phyloP scores from a whole-genome alignment of 371 early-diverging fungal genomes.

The Smittium mucronatum region DNA sequence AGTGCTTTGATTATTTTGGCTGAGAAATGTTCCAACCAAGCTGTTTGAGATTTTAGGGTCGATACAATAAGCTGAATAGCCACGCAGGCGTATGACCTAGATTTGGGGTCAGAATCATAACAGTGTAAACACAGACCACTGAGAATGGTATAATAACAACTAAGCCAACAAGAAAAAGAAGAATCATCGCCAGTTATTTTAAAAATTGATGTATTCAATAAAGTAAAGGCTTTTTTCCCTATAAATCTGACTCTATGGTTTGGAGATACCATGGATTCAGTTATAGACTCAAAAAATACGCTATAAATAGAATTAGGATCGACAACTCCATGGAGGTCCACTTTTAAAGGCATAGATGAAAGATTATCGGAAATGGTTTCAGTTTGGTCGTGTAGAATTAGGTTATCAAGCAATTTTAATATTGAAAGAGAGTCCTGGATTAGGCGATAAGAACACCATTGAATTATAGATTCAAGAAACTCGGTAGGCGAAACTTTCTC shows the following conservation, averaged over 20 bases:
- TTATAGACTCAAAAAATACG: background rate
- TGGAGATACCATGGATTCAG: background rate
- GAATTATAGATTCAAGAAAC: background rate
- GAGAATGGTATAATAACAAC: background rate
- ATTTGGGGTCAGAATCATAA: constrained; percentile 41
- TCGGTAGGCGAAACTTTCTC: background rate
- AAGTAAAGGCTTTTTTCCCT: background rate
- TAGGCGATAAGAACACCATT: constrained; percentile 1
- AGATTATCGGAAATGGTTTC: background rate
- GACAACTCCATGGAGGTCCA: background rate
- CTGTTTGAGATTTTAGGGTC: constrained; percentile 63
- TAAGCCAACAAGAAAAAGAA: background rate
- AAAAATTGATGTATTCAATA: background rate
- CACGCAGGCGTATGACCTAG: constrained; percentile 75
- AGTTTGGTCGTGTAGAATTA: background rate
- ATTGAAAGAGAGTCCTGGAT: background rate
- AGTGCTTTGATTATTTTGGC: constrained; percentile 84
- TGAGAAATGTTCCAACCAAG: constrained; percentile 86
- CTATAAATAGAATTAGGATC: background rate
- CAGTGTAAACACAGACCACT: constrained; percentile 26
- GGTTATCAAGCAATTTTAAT: background rate
- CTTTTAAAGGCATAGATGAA: background rate
- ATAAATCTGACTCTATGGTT: background rate
- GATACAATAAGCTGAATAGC: constrained; percentile 76
- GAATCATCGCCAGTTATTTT: background rate